These are phyloP conservation scores for Neonectria sp. DNA, from an alignment of 2,329 filamentous ascomycete genomes.

Conservation along the genomic window DNA sequence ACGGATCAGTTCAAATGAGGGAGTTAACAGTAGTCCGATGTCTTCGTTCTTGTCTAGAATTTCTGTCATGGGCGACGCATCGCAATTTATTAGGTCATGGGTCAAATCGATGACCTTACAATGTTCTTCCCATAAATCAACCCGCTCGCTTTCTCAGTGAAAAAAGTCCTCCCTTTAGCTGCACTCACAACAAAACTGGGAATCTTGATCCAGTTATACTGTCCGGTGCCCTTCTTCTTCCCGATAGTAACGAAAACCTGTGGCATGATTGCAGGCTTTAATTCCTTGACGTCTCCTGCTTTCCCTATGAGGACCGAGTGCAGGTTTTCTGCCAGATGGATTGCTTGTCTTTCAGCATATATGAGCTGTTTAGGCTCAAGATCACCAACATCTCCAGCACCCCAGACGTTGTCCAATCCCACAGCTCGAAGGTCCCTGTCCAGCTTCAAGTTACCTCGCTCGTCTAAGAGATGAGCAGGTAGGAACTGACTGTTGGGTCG, in stretches of 20 bases:
- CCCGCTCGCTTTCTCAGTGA: constrained; percentile 16
- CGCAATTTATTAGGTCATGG: not conserved
- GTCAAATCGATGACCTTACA: not conserved
- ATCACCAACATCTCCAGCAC: constrained; percentile 13
- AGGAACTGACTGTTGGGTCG: not conserved
- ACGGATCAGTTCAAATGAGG: not conserved
- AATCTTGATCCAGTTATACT: constrained; percentile 7
- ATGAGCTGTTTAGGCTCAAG: constrained; percentile 15
- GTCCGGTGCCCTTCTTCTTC: constrained; percentile 14
- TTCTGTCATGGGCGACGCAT: not conserved
- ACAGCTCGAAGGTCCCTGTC: not conserved
- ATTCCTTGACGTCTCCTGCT: not conserved
- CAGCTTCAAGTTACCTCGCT: constrained; percentile 1
- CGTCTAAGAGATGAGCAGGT: not conserved
- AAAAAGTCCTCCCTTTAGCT: constrained; percentile 14
- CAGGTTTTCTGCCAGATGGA: constrained; percentile 13
- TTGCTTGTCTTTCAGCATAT: constrained; percentile 12
- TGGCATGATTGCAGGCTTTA: constrained; percentile 1
- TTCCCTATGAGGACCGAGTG: not conserved
- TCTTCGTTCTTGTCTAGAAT: not conserved
- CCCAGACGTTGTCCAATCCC: constrained; percentile 12
- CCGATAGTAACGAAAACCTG: constrained; percentile 16
- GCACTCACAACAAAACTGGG: constrained; percentile 12
- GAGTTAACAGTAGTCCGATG: too few relatives aligned
- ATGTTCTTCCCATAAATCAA: constrained; percentile 8